Base-by-base conservation (phyloP, 768 basidiomycete genomes). In the Lepiota venenata region DNA sequence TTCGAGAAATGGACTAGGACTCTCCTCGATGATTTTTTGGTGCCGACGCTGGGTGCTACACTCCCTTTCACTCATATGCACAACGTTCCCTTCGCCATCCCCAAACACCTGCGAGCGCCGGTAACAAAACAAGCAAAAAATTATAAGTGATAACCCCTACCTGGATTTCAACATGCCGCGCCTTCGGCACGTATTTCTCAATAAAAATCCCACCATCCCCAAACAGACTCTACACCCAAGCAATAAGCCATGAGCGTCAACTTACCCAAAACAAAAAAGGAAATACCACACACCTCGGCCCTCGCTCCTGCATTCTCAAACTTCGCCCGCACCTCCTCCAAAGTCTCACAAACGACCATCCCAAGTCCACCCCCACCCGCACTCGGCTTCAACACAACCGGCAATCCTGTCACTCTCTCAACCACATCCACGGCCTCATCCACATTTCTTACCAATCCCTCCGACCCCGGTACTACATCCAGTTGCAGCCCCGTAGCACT, bases 1-100 rank as follows among this genome's bases (percentile, higher is more conserved):
- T 1, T 64, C 49, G 38, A 83, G 71, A 61, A 84, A 86, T 0
- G 85, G 82, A 58, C 82, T 84, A 0, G 83, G 82, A 3, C 79
- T 75, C 60, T 88, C 87, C 58, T 89, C 87, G 20, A 89, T 79
- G 2, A 89, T 76, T 63, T 89, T 89, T 64, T 89, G 87, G 58
- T 87, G 82, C 27, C 86, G 69, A 27, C 87, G 71, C 61, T 89
- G 87, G 8, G 85, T 66, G 45, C 82, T 85, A 59, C 87, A 87
- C 63, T 89, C 87, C 12, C 87, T 74, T 62, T 88, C 86, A 36
- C 83, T 82, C 72, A 86, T 78, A 58, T 86, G 82, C 4, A 86
- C 69, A 10, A 79, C 80, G 41, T 79, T 69, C 2, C 82, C 82
- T 0, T 64, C 38, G 0, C 85, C 87, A 62, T 89, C 80, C 12